phyloP scores from a whole-genome alignment of 345 rosid species.

The Arabidopsis arenosa region DNA sequence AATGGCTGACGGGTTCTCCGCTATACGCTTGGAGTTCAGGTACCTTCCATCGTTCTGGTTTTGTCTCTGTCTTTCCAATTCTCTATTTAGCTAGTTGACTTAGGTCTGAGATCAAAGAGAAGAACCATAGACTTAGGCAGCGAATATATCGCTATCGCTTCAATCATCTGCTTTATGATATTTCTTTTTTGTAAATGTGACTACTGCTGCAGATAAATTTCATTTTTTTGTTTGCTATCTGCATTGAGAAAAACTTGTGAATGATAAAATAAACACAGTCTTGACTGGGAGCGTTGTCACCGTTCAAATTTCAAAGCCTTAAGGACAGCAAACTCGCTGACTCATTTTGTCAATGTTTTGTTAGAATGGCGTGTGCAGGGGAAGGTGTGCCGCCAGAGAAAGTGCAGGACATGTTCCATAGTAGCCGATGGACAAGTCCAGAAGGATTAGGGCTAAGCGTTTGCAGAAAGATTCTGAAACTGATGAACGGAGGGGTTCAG shows the following conservation, averaged over 20 bases:
- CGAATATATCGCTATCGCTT: background rate
- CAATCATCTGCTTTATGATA: background rate
- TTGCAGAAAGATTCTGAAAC: constrained; percentile 88
- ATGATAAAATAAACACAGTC: background rate
- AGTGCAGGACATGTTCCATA: constrained; percentile 90
- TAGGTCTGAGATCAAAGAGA: background rate
- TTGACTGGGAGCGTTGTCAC: background rate
- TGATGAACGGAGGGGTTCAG: constrained; percentile 90
- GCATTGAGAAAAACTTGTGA: background rate
- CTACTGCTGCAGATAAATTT: background rate
- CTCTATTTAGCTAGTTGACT: background rate
- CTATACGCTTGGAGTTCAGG: constrained; percentile 82
- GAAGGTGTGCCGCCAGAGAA: constrained; percentile 87
- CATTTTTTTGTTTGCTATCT: background rate
- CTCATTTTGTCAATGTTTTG: background rate
- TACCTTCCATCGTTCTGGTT: constrained; percentile 29
- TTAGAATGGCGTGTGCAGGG: constrained; percentile 86
- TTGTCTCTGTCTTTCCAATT: background rate
- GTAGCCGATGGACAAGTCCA: constrained; percentile 73
- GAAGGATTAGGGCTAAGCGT: constrained; percentile 89
- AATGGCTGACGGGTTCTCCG: constrained; percentile 55
- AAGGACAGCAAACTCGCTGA: background rate
- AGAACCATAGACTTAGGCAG: background rate
- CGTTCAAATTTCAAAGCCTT: background rate
- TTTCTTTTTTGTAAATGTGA: background rate